These are phyloP conservation scores for Piromyces finnis DNA, from an alignment of 192 early-diverging fungal species.

Conservation along the genomic window DNA sequence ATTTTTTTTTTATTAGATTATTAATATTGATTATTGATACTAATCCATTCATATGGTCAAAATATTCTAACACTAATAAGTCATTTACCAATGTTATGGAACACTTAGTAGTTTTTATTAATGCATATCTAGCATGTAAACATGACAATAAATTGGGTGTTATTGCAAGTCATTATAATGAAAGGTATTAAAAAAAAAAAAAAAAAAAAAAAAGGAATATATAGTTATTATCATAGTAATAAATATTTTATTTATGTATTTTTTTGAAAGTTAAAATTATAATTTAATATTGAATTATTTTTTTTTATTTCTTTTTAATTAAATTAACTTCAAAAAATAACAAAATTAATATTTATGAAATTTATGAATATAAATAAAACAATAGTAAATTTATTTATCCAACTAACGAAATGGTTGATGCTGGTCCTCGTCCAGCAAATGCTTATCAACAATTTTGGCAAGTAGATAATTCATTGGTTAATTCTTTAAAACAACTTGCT, in stretches of 20 bases:
- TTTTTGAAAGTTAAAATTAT: background rate
- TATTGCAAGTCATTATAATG: slow-evolving; percentile 28
- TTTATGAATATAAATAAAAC: background rate
- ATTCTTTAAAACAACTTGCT: slow-evolving; percentile 6
- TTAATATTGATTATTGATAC: slow-evolving; percentile 70
- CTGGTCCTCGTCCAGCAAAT: slow-evolving; percentile 7
- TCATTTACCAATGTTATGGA: slow-evolving; percentile 48
- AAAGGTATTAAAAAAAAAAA: slow-evolving; percentile 9
- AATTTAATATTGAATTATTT: too few relatives aligned
- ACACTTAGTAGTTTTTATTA: slow-evolving; percentile 71
- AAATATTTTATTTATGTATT: background rate
- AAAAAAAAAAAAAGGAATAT: too few relatives aligned
- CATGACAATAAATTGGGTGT: slow-evolving; percentile 77
- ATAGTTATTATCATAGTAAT: background rate
- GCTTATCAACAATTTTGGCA: slow-evolving; percentile 23
- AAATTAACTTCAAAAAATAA: too few relatives aligned
- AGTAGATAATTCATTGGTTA: slow-evolving; percentile 12
- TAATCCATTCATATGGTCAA: slow-evolving; percentile 59
- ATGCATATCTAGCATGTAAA: slow-evolving; percentile 78
- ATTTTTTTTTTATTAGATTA: slow-evolving; percentile 17
- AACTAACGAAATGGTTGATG: background rate
- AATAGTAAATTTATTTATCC: slow-evolving; percentile 5
- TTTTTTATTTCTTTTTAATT: too few relatives aligned
- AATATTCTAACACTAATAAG: slow-evolving; percentile 17
- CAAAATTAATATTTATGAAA: background rate